Evolutionary conservation across 2,329 filamentous ascomycete species (phyloP), one percentile per base, ranked within the genome.

Genomic region (Dactylonectria estremocensis): DNA sequence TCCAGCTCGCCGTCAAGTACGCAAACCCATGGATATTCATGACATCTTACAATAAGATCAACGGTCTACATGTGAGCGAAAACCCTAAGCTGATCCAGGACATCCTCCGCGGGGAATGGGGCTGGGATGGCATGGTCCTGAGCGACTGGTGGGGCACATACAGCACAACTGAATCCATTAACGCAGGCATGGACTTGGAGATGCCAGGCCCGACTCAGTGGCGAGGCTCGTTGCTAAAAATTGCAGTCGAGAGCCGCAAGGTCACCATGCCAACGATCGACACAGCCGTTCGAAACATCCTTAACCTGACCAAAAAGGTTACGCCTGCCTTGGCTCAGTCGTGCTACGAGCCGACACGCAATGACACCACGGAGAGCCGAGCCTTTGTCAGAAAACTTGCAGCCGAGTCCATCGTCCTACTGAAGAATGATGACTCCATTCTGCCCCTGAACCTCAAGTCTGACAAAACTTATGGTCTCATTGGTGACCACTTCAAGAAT

Each of bases 101-200:
- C 13, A 77, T 83, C 10, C 71, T 83, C n/a, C 75, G 82, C 62
- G 74, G 77, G 2, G 81, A 83, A 56, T 83, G 81, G 81, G 77
- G 76, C 78, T 83, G 76, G 80, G 77, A 72, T 31, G 69, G 69
- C 3, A 24, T 72, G 0, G 33, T 72, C 3, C 69, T 72, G 57
- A 73, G 70, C 63, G 81, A 82, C 72, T 83, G 81, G 82, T 81
- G 68, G 37, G 73, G 73, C 5, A 69, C 67, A 1, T 73, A 70
- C 61, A 76, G 72, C 54, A 76, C 72, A 24, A 72, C 73, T 20
- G 74, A 75, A 54, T 70, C 74, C 2, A 58, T 78, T 16, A 72
- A 78, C 35, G 59, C 69, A 14, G 67, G 73, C 8, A 61, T 72
- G 53, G 68, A 79, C 62, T 59, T 80, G 13, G 79, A 80, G 54